phyloP scores from a whole-genome alignment of 139 green algal species.

The Diplosphaera chodatii region DNA sequence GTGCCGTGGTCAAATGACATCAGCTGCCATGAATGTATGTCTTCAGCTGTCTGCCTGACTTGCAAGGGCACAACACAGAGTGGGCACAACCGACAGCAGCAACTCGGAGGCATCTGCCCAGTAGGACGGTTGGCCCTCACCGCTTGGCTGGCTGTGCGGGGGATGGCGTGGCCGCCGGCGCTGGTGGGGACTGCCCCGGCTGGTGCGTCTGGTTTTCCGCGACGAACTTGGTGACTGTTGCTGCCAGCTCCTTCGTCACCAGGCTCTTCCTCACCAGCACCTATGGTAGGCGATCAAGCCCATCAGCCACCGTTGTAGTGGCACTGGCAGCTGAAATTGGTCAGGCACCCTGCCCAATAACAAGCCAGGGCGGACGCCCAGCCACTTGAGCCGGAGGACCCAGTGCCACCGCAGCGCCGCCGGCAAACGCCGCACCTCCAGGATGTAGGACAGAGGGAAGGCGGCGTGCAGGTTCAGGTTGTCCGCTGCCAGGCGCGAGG shows the following conservation, averaged over 20 bases:
- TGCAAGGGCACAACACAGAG: no score
- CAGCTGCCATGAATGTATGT: no score
- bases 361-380: no score
- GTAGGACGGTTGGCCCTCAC: conserved; percentile 8
- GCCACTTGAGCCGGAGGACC: no score
- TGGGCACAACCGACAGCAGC: no score
- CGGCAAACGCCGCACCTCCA: conserved; percentile 37
- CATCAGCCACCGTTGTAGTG: no score
- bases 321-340: no score
- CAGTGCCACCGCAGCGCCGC: no score
- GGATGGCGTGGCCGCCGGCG: conserved; percentile 15
- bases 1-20: not conserved
- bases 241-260: conserved; percentile 44
- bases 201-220: conserved; percentile 84
- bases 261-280: conserved; percentile 41
- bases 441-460: conserved; percentile 62
- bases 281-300: not conserved
- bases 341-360: no score
- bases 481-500: conserved; percentile 58
- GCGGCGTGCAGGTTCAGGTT: conserved; percentile 78
- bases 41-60: no score
- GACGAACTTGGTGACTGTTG: conserved; percentile 77
- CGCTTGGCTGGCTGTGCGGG: conserved; percentile 30
- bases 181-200: not conserved
- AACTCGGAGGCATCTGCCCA: no score